Evolutionary conservation across 2,329 filamentous ascomycete genomes (phyloP).

Genomic region (Ceratocystis colombiana): DNA sequence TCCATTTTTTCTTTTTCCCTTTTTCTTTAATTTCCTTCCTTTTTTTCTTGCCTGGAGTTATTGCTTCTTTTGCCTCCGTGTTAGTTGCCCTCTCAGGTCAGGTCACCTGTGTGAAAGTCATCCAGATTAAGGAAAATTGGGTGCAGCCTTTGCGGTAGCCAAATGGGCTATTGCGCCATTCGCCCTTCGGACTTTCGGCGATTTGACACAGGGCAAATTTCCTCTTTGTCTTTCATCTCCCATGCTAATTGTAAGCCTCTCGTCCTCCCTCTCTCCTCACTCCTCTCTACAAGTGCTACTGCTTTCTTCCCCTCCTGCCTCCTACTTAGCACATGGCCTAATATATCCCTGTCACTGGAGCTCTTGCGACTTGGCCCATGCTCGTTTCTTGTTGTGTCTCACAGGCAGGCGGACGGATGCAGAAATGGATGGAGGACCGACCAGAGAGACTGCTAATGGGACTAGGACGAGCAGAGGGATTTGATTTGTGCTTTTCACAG

Average conservation of each 20-base stretch:
- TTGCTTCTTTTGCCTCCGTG: conserved; percentile 15
- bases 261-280: not conserved
- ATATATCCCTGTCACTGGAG: not conserved
- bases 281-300: not conserved
- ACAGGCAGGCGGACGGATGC: conserved; percentile 2
- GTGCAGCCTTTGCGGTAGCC: not conserved
- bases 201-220: conserved; percentile 22
- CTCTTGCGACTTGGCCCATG: not conserved
- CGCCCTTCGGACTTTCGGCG: conserved; percentile 15
- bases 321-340: not conserved
- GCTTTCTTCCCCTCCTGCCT: not conserved
- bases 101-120: conserved; percentile 18
- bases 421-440: not conserved
- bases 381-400: conserved; percentile 16
- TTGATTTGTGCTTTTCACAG: not conserved
- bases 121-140: not conserved
- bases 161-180: conserved; percentile 14
- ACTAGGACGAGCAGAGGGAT: not conserved
- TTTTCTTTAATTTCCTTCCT: not conserved
- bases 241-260: not conserved
- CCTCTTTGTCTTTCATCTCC: conserved; percentile 1
- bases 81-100: conserved; percentile 22
- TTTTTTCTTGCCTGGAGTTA: not conserved
- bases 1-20: not conserved
- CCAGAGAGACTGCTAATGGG: not conserved